Conservation (phyloP, 306 rosid species). For the Trichosanthes cucumerina region DNA sequence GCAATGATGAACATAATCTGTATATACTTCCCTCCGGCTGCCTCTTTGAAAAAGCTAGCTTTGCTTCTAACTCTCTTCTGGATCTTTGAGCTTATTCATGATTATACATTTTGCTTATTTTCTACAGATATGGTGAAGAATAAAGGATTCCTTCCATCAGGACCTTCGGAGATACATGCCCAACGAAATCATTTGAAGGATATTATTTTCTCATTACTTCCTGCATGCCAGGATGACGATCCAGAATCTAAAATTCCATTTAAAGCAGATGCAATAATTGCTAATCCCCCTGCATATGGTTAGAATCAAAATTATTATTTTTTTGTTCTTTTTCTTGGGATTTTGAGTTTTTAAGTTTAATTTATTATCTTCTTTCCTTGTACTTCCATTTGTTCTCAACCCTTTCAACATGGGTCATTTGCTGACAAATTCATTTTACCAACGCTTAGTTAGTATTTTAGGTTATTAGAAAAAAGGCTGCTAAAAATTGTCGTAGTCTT, state of each 20-base stretch:
- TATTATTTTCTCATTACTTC: constrained; percentile 58
- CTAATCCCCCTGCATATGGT: constrained; percentile 98
- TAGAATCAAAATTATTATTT: constrained; percentile 18
- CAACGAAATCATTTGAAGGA: constrained; percentile 73
- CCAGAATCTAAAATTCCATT: constrained; percentile 52
- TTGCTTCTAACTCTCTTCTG: neutral
- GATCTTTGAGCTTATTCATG: neutral
- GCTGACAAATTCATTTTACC: neutral
- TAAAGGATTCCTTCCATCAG: constrained; percentile 94
- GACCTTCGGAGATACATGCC: constrained; percentile 74
- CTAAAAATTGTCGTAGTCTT: neutral
- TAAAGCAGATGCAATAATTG: constrained; percentile 73
- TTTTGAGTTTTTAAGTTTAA: neutral
- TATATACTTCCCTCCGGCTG: neutral
- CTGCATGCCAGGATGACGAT: constrained; percentile 69
- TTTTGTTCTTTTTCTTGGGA: neutral
- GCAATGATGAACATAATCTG: neutral
- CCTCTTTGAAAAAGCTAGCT: neutral
- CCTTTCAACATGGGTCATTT: neutral
- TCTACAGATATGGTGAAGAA: constrained; percentile 92
- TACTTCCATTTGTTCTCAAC: neutral
- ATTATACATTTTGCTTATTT: constrained; percentile 7
- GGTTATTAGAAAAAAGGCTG: neutral
- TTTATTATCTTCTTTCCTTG: neutral
- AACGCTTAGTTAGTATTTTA: neutral